These are phyloP conservation scores for Fonsecaea monophora DNA, from an alignment of 2,329 filamentous ascomycete species.

Conservation along the genomic window DNA sequence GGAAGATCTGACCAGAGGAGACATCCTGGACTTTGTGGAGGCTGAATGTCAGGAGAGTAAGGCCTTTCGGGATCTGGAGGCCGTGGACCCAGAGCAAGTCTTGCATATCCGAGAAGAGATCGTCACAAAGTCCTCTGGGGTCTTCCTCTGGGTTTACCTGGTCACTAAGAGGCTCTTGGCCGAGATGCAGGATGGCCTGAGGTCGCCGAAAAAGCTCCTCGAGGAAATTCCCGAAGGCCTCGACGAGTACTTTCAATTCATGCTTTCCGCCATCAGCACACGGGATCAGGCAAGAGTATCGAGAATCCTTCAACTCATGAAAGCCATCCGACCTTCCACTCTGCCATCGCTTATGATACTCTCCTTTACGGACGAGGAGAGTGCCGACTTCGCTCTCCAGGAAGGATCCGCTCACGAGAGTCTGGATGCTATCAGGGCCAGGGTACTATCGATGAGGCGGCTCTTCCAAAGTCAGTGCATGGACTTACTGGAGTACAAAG, in stretches of 20 bases:
- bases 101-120: background rate
- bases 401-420: no score
- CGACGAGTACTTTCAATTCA: background rate
- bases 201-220: background rate
- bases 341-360: no score
- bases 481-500: background rate
- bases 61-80: background rate
- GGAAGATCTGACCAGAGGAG: constrained; percentile 1
- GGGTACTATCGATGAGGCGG: no score
- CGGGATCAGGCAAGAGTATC: background rate
- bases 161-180: background rate
- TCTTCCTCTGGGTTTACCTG: constrained; percentile 19
- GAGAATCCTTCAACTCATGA: background rate
- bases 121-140: constrained; percentile 7
- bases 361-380: no score
- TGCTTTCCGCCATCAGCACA: background rate
- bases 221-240: background rate
- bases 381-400: no score
- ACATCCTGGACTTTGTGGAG: background rate
- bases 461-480: background rate
- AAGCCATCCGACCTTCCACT: no score
- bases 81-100: background rate
- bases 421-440: no score
- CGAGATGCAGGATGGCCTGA: background rate
- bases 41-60: background rate